Evolutionary conservation across 106 monocot genomes (phyloP).

Genomic region (Alisma plantagoaquatica): DNA sequence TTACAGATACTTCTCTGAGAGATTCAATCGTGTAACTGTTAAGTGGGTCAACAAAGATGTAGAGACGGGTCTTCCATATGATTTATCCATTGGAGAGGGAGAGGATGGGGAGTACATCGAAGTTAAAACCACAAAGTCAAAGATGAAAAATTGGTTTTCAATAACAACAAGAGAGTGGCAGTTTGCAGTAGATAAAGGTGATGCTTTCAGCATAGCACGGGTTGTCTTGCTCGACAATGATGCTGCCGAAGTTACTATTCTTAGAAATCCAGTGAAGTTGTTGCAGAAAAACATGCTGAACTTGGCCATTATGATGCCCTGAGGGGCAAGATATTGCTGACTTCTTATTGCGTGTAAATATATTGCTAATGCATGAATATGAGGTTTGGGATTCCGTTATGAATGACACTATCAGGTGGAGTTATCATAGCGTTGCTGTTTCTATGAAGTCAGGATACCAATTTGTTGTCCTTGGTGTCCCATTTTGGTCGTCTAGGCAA

Average conservation of each 20-base stretch:
- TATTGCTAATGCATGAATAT: no score
- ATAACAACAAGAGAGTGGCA: slow-evolving; percentile 77
- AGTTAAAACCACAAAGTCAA: slow-evolving; percentile 79
- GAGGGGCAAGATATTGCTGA: no score
- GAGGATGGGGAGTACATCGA: slow-evolving; percentile 57
- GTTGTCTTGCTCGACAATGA: slow-evolving; percentile 31
- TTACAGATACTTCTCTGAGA: slow-evolving; percentile 54
- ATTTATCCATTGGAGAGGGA: slow-evolving; percentile 42
- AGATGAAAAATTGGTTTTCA: slow-evolving; percentile 72
- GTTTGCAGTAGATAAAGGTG: slow-evolving; percentile 64
- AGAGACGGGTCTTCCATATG: slow-evolving; percentile 89
- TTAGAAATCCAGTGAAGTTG: slow-evolving; percentile 66
- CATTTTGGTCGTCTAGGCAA: no score
- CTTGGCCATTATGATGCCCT: slow-evolving; percentile 61
- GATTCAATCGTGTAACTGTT: slow-evolving; percentile 29
- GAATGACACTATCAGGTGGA: no score
- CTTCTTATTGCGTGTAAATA: no score
- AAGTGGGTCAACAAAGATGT: slow-evolving; percentile 78
- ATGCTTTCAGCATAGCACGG: slow-evolving; percentile 67
- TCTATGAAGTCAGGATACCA: no score
- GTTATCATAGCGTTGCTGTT: no score
- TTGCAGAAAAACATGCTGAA: slow-evolving; percentile 45
- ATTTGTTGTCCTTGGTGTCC: no score
- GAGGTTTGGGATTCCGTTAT: no score
- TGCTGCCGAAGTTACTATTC: slow-evolving; percentile 40